These are phyloP conservation scores for Bipolaris gigantea DNA, from an alignment of 2,329 filamentous ascomycete genomes.

Conservation along the genomic window DNA sequence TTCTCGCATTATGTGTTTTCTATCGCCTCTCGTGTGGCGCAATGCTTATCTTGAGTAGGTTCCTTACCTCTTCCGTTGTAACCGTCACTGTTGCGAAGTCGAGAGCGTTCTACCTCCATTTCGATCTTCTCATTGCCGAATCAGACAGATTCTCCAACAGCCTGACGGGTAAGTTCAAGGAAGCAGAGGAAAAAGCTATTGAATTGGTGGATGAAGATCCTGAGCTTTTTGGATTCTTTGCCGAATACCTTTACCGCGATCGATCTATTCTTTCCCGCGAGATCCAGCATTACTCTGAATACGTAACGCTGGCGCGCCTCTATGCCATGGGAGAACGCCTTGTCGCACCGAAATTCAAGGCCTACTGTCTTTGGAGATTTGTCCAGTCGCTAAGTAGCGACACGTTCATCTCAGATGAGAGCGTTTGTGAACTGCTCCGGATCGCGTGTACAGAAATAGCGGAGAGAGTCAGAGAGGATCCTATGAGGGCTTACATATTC, in stretches of 20 bases:
- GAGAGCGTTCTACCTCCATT: background rate
- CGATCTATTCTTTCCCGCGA: constrained; percentile 13
- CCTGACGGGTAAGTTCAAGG: background rate
- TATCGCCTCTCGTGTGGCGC: background rate
- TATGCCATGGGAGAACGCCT: background rate
- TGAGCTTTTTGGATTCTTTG: constrained; percentile 22
- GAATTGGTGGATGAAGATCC: constrained; percentile 19
- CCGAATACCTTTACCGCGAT: constrained; percentile 28
- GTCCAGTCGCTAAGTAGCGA: rapidly evolving
- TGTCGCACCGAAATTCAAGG: background rate
- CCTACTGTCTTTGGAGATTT: background rate
- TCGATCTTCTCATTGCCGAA: background rate
- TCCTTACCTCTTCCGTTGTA: background rate
- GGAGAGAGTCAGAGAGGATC: background rate
- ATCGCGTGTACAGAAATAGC: background rate
- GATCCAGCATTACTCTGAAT: background rate
- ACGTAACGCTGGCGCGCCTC: background rate
- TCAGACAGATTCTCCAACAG: background rate
- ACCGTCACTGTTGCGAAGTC: background rate
- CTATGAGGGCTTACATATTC: background rate
- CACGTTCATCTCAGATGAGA: background rate
- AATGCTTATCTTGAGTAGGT: background rate
- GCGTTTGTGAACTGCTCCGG: constrained; percentile 1
- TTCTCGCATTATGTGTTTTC: background rate
- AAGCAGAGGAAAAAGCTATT: background rate